These are phyloP conservation scores for Naumovozyma castellii DNA, from an alignment of 805 yeast species.

Conservation along the genomic window DNA sequence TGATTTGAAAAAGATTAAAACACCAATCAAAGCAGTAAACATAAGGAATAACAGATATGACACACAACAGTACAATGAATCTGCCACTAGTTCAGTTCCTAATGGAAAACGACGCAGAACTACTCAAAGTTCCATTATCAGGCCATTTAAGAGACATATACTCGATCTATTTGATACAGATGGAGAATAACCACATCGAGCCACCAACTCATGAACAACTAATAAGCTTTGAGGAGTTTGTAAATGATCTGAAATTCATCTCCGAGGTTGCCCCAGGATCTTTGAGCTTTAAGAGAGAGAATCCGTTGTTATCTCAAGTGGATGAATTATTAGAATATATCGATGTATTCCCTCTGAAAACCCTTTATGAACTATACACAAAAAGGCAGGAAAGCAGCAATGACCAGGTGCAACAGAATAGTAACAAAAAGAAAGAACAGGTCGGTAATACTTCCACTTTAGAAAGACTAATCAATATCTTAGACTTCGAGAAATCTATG, in stretches of 20 bases:
- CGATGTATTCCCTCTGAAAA: slow-evolving; percentile 13
- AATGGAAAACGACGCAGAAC: slow-evolving; percentile 15
- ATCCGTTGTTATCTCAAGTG: background rate
- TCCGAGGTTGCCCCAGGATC: slow-evolving; percentile 11
- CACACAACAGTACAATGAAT: slow-evolving; percentile 1
- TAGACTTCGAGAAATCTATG: slow-evolving; percentile 3
- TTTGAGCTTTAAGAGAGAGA: slow-evolving; percentile 7
- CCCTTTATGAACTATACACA: slow-evolving; percentile 9
- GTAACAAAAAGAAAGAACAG: slow-evolving; percentile 1
- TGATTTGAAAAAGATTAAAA: background rate
- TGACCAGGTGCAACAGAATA: background rate
- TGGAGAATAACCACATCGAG: slow-evolving; percentile 1
- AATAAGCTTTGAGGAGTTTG: slow-evolving; percentile 8
- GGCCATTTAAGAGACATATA: slow-evolving; percentile 20
- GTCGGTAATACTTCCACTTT: background rate
- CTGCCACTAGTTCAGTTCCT: slow-evolving; percentile 9
- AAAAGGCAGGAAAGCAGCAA: background rate
- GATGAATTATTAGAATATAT: slow-evolving; percentile 11
- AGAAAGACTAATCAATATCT: background rate
- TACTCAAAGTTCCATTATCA: slow-evolving; percentile 17
- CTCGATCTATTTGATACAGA: slow-evolving; percentile 8
- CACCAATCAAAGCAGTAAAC: too few species aligned
- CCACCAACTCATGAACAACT: background rate
- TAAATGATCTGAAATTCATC: slow-evolving; percentile 9
- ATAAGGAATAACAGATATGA: background rate